Percentiles rank a stretch among this genome's conserved stretches.
Evolutionary conservation across 345 rosid species (phyloP).

Genomic region (Citropsis articulata): DNA sequence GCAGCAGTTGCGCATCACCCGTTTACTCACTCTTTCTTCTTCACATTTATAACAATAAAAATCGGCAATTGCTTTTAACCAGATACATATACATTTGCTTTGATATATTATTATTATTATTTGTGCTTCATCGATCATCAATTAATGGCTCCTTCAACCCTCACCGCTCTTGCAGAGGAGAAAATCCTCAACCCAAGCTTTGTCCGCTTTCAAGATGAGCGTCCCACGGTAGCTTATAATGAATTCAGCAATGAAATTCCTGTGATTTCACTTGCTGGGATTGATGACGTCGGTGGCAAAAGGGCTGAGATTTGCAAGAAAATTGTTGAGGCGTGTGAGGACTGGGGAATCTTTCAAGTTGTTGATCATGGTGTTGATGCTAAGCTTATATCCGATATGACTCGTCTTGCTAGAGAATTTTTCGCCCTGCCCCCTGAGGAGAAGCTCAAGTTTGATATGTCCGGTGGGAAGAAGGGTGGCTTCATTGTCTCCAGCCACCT

Average conservation of each 20-base stretch:
- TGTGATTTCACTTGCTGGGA: conserved; percentile 72
- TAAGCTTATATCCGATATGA: conserved; percentile 55
- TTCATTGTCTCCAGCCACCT: conserved; percentile 96
- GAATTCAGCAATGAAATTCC: conserved; percentile 76
- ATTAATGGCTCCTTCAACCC: conserved; percentile 63
- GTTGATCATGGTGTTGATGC: conserved; percentile 78
- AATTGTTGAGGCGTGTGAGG: conserved; percentile 89
- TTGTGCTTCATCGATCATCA: no score
- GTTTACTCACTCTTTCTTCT: background rate
- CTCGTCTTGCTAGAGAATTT: conserved; percentile 69
- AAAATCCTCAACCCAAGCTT: conserved; percentile 57
- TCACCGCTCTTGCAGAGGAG: conserved; percentile 62
- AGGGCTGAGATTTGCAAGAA: conserved; percentile 63
- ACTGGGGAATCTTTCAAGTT: conserved; percentile 92
- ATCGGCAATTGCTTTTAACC: no score
- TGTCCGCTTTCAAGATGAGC: conserved; percentile 86
- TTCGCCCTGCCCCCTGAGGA: conserved; percentile 76
- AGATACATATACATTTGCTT: no score
- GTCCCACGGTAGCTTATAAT: conserved; percentile 86
- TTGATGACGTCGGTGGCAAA: conserved; percentile 50
- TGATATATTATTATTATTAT: no score
- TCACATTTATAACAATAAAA: no score
- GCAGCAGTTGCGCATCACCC: background rate
- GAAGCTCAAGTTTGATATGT: conserved; percentile 80
- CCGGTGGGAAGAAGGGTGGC: conserved; percentile 96